Conservation (phyloP, 73 alveolate genomes). For the Paraurostyla sp. region DNA sequence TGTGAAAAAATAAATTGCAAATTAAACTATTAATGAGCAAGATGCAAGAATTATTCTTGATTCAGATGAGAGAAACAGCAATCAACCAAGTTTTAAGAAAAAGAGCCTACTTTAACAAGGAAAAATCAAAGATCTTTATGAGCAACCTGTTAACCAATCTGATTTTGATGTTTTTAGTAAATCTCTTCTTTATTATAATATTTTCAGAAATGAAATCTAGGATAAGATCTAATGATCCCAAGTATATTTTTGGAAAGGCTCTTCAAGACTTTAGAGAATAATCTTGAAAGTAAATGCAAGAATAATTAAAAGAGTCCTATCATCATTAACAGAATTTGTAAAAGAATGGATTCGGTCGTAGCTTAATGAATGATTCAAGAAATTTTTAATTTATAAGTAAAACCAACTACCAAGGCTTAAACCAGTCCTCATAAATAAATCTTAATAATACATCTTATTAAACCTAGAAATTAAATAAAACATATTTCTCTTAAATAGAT, state of each 20-base stretch:
- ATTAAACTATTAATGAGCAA: background rate
- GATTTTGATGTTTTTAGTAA: conserved; percentile 33
- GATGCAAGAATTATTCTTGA: background rate
- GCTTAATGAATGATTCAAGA: no score
- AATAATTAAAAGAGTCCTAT: no score
- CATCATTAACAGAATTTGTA: no score
- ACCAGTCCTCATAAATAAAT: no score
- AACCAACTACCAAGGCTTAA: no score
- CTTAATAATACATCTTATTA: no score
- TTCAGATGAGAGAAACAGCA: background rate
- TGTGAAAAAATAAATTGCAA: background rate
- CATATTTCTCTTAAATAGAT: background rate
- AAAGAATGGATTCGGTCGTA: no score
- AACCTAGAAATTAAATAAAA: no score
- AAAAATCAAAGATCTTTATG: background rate
- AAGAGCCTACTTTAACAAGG: background rate
- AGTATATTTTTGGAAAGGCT: background rate
- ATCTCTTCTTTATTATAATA: background rate
- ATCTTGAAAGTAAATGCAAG: no score
- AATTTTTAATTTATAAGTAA: no score
- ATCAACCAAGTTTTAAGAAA: background rate
- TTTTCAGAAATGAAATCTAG: conserved; percentile 38
- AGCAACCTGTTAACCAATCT: conserved; percentile 14
- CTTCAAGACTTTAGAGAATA: background rate
- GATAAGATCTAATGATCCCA: conserved; percentile 28